phyloP scores from a whole-genome alignment of 106 monocot genomes.

The Dendrobium nobile region DNA sequence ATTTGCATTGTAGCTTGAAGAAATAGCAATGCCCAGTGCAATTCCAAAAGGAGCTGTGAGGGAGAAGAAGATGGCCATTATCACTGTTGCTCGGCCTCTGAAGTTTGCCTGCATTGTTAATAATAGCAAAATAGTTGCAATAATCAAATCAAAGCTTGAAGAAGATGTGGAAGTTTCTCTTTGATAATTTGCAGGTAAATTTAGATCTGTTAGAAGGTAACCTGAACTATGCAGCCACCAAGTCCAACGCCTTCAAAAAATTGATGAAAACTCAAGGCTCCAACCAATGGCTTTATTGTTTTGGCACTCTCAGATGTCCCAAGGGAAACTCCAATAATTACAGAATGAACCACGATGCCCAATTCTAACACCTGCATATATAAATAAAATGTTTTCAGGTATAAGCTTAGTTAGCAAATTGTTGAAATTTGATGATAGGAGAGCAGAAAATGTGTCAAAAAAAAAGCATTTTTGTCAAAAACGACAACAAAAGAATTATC shows the following conservation, averaged over 20 bases:
- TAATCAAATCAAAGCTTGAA: no score
- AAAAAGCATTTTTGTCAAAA: no score
- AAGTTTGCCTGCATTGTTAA: slow-evolving; percentile 16
- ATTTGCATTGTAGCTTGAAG: slow-evolving; percentile 10
- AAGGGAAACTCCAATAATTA: slow-evolving; percentile 58
- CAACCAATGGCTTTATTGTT: slow-evolving; percentile 48
- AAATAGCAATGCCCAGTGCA: slow-evolving; percentile 17
- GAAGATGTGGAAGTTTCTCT: no score
- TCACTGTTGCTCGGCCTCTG: slow-evolving; percentile 11
- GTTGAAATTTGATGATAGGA: no score
- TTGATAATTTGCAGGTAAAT: neutral
- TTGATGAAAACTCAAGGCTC: slow-evolving; percentile 61
- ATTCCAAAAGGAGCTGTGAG: slow-evolving; percentile 24
- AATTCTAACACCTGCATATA: slow-evolving; percentile 47
- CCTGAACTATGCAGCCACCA: slow-evolving; percentile 71
- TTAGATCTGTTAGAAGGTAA: neutral
- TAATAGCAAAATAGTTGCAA: no score
- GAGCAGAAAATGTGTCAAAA: no score
- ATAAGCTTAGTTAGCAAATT: no score
- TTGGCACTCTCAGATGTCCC: slow-evolving; percentile 42
- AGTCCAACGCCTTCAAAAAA: slow-evolving; percentile 70
- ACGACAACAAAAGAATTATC: no score
- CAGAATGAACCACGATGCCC: slow-evolving; percentile 65
- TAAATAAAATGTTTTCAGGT: no score
- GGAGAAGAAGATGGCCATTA: slow-evolving; percentile 32